Percentiles rank a stretch among this genome's conserved stretches.
Evolutionary conservation across 306 rosid species (phyloP).

Genomic region (Quillaja saponaria): DNA sequence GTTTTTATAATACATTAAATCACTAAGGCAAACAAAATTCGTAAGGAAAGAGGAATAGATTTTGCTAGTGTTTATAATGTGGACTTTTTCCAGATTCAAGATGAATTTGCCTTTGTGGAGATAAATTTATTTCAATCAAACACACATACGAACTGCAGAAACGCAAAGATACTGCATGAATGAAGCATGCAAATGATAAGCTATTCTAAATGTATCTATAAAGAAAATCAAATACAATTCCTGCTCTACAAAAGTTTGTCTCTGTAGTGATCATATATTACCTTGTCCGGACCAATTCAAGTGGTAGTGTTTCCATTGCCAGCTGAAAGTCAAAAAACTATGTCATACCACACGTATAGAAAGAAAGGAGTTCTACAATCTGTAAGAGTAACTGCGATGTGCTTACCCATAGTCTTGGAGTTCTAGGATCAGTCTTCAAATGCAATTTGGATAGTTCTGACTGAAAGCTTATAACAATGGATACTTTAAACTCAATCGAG

Average conservation of each 20-base stretch:
- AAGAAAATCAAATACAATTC: conserved; percentile 1
- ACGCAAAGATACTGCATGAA: conserved; percentile 3
- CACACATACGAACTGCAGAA: conserved; percentile 6
- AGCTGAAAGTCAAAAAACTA: conserved; percentile 42
- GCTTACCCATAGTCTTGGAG: conserved; percentile 88
- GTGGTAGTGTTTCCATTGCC: conserved; percentile 84
- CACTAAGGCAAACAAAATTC: no score
- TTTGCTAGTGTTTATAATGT: no score
- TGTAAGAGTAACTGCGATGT: conserved; percentile 4
- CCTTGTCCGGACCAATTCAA: conserved; percentile 69
- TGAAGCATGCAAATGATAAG: not conserved
- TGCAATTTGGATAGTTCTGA: conserved; percentile 74
- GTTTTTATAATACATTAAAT: no score
- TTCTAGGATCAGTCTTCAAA: conserved; percentile 68
- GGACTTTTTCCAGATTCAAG: no score
- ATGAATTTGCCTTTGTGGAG: no score
- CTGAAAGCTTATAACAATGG: conserved; percentile 67
- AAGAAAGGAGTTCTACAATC: not conserved
- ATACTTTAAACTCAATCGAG: conserved; percentile 81
- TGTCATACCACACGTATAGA: no score
- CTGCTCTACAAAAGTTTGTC: no score
- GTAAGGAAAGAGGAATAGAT: no score
- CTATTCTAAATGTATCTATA: conserved; percentile 11
- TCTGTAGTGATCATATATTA: conserved; percentile 28
- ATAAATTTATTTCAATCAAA: no score